Percentiles rank a stretch among this genome's conserved stretches.
phyloP scores from a whole-genome alignment of 1,139 yeast species.

The Hyphopichia pseudoburtonii region DNA sequence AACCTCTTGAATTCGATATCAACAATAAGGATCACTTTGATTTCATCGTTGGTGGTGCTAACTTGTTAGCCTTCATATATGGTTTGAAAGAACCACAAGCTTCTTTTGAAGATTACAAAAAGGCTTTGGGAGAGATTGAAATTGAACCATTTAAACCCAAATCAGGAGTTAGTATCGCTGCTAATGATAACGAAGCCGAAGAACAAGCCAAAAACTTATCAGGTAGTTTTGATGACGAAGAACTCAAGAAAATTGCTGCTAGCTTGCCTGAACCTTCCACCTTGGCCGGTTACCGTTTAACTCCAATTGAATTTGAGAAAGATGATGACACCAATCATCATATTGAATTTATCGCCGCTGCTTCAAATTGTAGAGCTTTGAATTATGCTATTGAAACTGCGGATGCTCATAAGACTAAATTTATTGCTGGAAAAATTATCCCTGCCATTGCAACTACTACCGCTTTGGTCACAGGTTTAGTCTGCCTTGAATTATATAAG shows the following conservation, averaged over 20 bases:
- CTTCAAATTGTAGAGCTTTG: constrained; percentile 92
- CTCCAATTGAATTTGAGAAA: constrained; percentile 91
- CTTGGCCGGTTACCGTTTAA: constrained; percentile 82
- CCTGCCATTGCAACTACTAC: constrained; percentile 99
- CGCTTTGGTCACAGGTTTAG: constrained; percentile 92
- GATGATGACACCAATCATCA: constrained; percentile 97
- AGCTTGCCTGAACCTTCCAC: constrained; percentile 86
- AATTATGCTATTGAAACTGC: constrained; percentile 85
- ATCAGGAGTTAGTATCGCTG: constrained; percentile 78
- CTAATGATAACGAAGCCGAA: constrained; percentile 85
- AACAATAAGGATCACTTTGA: constrained; percentile 75
- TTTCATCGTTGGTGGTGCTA: constrained; percentile 84
- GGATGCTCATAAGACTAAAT: constrained; percentile 73
- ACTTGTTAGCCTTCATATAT: constrained; percentile 84
- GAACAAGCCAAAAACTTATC: constrained; percentile 57
- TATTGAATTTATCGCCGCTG: constrained; percentile 94
- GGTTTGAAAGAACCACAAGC: constrained; percentile 64
- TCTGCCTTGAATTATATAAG: constrained; percentile 87
- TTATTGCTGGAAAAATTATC: constrained; percentile 90
- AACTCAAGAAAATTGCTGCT: constrained; percentile 61
- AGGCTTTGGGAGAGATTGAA: constrained; percentile 48
- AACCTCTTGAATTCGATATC: constrained; percentile 74
- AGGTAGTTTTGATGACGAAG: constrained; percentile 57
- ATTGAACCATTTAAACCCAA: constrained; percentile 63
- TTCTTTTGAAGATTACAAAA: constrained; percentile 46